Evolutionary conservation across 352 stramenopile genomes (phyloP).

Genomic region (Plasmopara halstedii): DNA sequence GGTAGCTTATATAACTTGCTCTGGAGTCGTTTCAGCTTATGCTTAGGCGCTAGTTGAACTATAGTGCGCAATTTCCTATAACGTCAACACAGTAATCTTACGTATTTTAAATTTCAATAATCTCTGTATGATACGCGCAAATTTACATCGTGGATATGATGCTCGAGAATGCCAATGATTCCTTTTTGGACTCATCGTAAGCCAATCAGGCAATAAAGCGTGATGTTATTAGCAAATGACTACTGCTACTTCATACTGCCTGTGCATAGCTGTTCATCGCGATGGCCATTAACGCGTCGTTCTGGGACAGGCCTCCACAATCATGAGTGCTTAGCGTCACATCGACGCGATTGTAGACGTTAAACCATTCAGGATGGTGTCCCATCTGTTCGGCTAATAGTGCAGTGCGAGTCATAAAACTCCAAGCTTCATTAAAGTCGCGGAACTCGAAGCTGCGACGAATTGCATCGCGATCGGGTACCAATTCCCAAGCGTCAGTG

Average conservation of each 20-base stretch:
- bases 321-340: slow-evolving; percentile 97
- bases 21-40: too few relatives aligned
- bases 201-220: too few relatives aligned
- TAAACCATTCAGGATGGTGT: slow-evolving; percentile 99
- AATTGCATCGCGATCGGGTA: slow-evolving; percentile 73
- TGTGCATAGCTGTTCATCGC: slow-evolving; percentile 68
- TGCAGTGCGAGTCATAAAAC: slow-evolving; percentile 72
- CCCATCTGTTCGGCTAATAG: slow-evolving; percentile 85
- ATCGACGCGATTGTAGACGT: slow-evolving; percentile 97
- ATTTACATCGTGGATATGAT: too few relatives aligned
- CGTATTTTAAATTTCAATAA: too few relatives aligned
- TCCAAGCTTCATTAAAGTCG: slow-evolving; percentile 78
- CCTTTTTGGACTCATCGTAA: too few relatives aligned
- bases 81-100: too few relatives aligned
- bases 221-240: too few relatives aligned
- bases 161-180: too few relatives aligned
- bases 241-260: slow-evolving; percentile 9
- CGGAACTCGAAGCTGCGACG: slow-evolving; percentile 74
- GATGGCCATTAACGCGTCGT: slow-evolving; percentile 69
- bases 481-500: slow-evolving; percentile 38
- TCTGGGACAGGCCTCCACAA: slow-evolving; percentile 88
- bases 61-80: too few relatives aligned
- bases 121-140: too few relatives aligned
- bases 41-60: too few relatives aligned
- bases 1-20: too few relatives aligned